Conservation (phyloP, 192 early-diverging fungal species). For the Coemansia sp. region DNA sequence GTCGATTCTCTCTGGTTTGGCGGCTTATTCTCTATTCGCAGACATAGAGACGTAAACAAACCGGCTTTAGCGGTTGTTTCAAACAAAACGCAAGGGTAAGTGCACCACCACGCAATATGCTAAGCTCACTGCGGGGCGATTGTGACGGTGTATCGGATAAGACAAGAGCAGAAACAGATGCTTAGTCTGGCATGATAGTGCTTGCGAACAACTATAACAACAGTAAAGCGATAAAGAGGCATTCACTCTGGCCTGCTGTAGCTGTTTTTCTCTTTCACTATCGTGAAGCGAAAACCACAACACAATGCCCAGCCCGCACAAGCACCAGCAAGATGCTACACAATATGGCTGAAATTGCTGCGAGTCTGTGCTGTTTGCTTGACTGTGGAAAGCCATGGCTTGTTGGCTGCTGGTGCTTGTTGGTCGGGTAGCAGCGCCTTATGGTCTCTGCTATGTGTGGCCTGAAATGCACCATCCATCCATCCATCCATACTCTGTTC, state of each 20-base stretch:
- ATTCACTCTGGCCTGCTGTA: background rate
- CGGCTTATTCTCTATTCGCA: background rate
- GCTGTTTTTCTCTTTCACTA: background rate
- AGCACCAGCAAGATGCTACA: background rate
- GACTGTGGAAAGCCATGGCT: no score
- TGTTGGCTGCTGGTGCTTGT: no score
- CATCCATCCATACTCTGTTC: no score
- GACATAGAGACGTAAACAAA: constrained; percentile 1
- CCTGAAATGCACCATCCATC: no score
- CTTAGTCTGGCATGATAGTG: background rate
- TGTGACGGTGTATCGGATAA: background rate
- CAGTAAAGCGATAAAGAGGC: background rate
- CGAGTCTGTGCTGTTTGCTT: background rate
- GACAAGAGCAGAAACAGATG: background rate
- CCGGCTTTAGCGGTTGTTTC: background rate
- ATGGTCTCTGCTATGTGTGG: no score
- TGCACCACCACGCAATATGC: constrained; percentile 1
- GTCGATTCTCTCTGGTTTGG: background rate
- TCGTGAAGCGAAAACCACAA: background rate
- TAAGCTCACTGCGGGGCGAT: constrained; percentile 2
- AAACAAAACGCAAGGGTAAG: constrained; percentile 7
- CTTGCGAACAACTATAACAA: constrained; percentile 5
- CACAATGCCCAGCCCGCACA: background rate
- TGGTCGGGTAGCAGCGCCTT: no score
- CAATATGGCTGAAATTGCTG: background rate